Percentiles rank a stretch among this genome's conserved stretches.
phyloP scores from a whole-genome alignment of 2,329 filamentous ascomycete genomes.

The Cyclaneusma minus region DNA sequence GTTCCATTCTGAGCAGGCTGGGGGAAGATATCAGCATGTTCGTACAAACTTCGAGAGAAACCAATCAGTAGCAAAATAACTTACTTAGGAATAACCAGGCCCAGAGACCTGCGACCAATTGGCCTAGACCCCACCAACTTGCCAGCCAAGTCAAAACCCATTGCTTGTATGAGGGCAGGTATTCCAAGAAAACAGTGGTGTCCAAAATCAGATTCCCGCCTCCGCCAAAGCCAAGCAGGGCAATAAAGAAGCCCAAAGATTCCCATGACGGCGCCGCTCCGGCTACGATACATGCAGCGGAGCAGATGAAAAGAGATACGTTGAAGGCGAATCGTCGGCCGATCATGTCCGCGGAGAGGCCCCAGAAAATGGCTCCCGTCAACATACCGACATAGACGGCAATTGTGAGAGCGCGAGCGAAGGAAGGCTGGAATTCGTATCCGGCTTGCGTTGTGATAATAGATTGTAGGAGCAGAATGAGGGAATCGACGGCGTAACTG shows the following conservation, averaged over 20 bases:
- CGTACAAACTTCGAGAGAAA: background rate
- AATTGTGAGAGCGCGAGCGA: constrained; percentile 40
- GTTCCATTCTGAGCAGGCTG: constrained; percentile 27
- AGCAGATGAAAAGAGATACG: constrained; percentile 45
- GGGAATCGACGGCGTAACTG: constrained; percentile 39
- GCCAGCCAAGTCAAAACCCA: constrained; percentile 51
- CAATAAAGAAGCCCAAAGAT: constrained; percentile 46
- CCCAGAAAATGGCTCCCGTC: constrained; percentile 50
- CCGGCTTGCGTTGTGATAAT: constrained; percentile 43
- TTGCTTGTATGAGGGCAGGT: constrained; percentile 39
- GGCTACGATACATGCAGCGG: constrained; percentile 45
- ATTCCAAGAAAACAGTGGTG: constrained; percentile 38
- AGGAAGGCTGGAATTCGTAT: constrained; percentile 41
- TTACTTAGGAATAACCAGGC: constrained; percentile 14
- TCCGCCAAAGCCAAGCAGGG: constrained; percentile 45
- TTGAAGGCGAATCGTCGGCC: constrained; percentile 57
- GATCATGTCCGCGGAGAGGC: constrained; percentile 49
- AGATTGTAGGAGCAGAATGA: constrained; percentile 43
- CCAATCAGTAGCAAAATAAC: background rate
- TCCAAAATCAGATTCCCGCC: constrained; percentile 43
- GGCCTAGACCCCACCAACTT: constrained; percentile 31
- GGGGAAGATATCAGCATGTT: background rate
- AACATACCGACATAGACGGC: constrained; percentile 42
- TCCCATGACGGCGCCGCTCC: constrained; percentile 53
- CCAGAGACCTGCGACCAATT: constrained; percentile 15